Evolutionary conservation across 352 stramenopile genomes (phyloP), one percentile per base, ranked within the genome.

Genomic region (Salisapilia sapeloensis): DNA sequence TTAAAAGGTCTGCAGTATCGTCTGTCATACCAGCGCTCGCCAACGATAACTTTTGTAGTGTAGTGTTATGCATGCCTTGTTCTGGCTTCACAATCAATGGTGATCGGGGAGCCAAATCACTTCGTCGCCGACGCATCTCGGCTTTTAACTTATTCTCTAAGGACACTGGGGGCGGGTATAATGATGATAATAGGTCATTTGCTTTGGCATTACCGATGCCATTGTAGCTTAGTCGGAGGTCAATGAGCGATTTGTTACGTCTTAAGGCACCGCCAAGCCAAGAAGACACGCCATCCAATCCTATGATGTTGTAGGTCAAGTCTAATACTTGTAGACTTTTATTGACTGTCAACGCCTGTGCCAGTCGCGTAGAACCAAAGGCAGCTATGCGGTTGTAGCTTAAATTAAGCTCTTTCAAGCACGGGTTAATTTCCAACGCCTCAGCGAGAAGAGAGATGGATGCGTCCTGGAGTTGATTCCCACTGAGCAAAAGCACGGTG

Each of bases 181-280:
- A 38, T 5, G 70, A 47, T 5, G 50, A 39, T 9, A 82, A 45
- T 6, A 85, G 38, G 12, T 82, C 63, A 12, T 47, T 42, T 4
- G 50, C 48, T 33, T 71, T 78, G 20, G 40, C 41, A 33, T 79
- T 60, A 18, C 56, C 60, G 19, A 85, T 65, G 29, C 48, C 48
- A 25, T 85, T 85, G 46, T 82, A 66, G 8, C 51, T 81, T 17
- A 85, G 61, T 19, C 53, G 56, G 22, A 85, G 55, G 13, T 76
- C 46, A 4, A 52, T 36, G 12, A 85, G 59, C 7, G 43, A 23
- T 4, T 25, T 35, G 38, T 85, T 85, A 18, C 43, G 33, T 2
- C 61, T 53, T 33, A 85, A 45, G 5, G 63, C 65, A 22, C 56
- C 42, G 6, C 66, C 66, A 19, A 85, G 59, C 70, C 70, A 85